Percentiles rank a stretch among this genome's conserved stretches.
These are phyloP conservation scores for Pythium plurisporium DNA, from an alignment of 352 stramenopile species.

Conservation along the genomic window DNA sequence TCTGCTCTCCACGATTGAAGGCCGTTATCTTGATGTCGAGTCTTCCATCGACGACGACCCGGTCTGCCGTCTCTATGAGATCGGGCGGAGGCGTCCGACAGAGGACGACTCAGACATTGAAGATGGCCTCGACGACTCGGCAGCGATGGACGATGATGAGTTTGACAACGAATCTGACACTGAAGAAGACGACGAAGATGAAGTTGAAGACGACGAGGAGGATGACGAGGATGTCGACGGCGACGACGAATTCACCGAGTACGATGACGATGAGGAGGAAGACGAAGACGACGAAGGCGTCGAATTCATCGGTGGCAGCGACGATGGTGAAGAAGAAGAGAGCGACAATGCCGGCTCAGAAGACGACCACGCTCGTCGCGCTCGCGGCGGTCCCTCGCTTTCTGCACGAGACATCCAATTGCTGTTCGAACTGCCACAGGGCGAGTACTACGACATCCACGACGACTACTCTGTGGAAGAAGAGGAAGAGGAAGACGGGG, in stretches of 20 bases:
- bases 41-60: conserved; percentile 67
- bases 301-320: too few relatives aligned
- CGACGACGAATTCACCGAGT: conserved; percentile 25
- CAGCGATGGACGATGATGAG: conserved; percentile 72
- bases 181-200: conserved; percentile 35
- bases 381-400: conserved; percentile 2
- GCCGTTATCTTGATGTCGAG: conserved; percentile 57
- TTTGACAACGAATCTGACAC: conserved; percentile 63
- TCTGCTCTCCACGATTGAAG: conserved; percentile 67
- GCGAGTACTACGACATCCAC: conserved; percentile 66
- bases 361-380: background rate
- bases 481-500: conserved; percentile 51
- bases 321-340: conserved; percentile 16
- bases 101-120: conserved; percentile 88
- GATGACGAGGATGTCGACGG: conserved; percentile 33
- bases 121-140: conserved; percentile 61
- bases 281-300: conserved; percentile 21
- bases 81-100: conserved; percentile 74
- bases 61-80: conserved; percentile 83
- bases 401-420: conserved; percentile 51
- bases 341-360: conserved; percentile 7
- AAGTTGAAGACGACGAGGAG: conserved; percentile 44
- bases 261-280: conserved; percentile 30
- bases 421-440: conserved; percentile 68
- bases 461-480: conserved; percentile 76